A percentile compares a stretch with the other conserved stretches of the same genome.
Conservation (phyloP, 2,329 filamentous ascomycete species). For the Cytospora chrysosperma region DNA sequence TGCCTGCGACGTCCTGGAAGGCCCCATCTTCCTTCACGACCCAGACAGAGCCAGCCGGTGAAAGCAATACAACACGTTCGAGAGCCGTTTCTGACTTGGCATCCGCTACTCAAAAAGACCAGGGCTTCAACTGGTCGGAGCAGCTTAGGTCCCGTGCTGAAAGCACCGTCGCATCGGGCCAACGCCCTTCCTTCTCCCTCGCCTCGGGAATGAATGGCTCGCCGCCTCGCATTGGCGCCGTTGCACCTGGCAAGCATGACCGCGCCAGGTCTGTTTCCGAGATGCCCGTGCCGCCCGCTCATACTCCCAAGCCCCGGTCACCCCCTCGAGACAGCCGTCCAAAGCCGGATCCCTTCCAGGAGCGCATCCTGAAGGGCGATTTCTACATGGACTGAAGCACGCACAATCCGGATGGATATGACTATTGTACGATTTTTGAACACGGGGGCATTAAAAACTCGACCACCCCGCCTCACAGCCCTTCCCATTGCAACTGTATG, state of each 20-base stretch:
- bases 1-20: conserved; percentile 30
- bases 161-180: conserved; percentile 62
- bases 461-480: not conserved
- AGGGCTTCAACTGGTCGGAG: conserved; percentile 97
- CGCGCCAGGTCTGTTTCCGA: conserved; percentile 69
- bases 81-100: conserved; percentile 66
- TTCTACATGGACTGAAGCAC: conserved; percentile 89
- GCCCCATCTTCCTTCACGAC: conserved; percentile 28
- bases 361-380: conserved; percentile 94
- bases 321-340: conserved; percentile 42
- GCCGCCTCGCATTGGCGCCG: conserved; percentile 39
- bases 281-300: conserved; percentile 56
- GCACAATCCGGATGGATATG: not conserved
- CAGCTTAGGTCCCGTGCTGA: conserved; percentile 90
- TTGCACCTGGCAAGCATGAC: conserved; percentile 49
- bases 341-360: conserved; percentile 93
- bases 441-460: not conserved
- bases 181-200: conserved; percentile 59
- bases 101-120: conserved; percentile 65
- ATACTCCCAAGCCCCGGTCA: conserved; percentile 49
- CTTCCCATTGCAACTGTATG: not conserved
- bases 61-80: conserved; percentile 58
- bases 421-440: not conserved
- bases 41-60: conserved; percentile 45
- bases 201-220: conserved; percentile 44